Evolutionary conservation across 225 moss, liverwort and hornwort genomes (phyloP).

Genomic region (Lunularia cruciata): DNA sequence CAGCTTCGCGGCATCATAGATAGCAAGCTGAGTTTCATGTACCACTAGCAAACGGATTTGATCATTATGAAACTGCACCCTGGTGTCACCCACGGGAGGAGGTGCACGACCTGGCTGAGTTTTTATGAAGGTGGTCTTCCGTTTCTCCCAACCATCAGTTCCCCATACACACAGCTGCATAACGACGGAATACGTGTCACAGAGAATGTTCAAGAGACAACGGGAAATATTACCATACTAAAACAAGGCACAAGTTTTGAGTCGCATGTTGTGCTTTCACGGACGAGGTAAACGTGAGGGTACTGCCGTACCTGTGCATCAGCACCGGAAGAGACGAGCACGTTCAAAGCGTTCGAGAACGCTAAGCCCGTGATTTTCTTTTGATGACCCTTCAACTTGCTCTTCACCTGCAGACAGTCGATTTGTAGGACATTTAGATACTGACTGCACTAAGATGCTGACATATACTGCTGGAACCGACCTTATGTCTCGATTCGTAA

Average conservation of each 20-base stretch:
- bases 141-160: slow-evolving; percentile 97
- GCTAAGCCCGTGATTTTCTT: slow-evolving; percentile 87
- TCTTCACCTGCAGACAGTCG: slow-evolving; percentile 73
- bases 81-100: slow-evolving; percentile 72
- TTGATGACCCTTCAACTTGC: slow-evolving; percentile 84
- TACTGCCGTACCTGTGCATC: slow-evolving; percentile 98
- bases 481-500: too few species aligned
- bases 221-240: too few species aligned
- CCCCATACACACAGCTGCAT: slow-evolving; percentile 92
- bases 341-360: slow-evolving; percentile 76
- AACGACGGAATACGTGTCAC: neutral
- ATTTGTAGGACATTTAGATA: too few species aligned
- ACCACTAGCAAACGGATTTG: slow-evolving; percentile 93
- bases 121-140: slow-evolving; percentile 74
- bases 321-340: slow-evolving; percentile 82
- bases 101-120: slow-evolving; percentile 63
- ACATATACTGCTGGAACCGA: too few species aligned
- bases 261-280: too few species aligned
- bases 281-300: neutral
- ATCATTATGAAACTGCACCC: slow-evolving; percentile 97
- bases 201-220: neutral
- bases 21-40: slow-evolving; percentile 88
- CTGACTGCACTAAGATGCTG: too few species aligned
- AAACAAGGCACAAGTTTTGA: neutral
- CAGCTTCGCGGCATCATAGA: slow-evolving; percentile 89